These are phyloP conservation scores for Auxenochlorella pyrenoidosa DNA, from an alignment of 139 green algal species.

Conservation along the genomic window DNA sequence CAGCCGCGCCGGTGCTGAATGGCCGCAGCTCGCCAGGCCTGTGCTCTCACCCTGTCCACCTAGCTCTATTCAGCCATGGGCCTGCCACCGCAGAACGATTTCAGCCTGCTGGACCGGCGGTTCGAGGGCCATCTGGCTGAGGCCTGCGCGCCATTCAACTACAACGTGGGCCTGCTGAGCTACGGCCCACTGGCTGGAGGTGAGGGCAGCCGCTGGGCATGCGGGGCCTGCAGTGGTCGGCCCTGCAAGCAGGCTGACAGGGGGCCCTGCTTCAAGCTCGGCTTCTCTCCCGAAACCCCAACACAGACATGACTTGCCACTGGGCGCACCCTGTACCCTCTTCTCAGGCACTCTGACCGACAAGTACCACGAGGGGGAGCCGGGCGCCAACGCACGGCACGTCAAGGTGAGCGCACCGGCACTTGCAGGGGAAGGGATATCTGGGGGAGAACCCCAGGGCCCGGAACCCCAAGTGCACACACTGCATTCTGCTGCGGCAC, in stretches of 20 bases:
- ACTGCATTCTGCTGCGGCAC: too few species aligned
- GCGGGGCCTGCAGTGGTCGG: too few species aligned
- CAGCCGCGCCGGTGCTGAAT: too few species aligned
- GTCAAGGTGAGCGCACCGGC: constrained; percentile 3
- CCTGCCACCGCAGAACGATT: constrained; percentile 40
- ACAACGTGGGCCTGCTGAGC: constrained; percentile 85
- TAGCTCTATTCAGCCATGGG: neutral
- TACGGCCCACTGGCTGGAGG: constrained; percentile 75
- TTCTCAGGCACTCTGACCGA: constrained; percentile 69
- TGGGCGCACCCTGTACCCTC: too few species aligned
- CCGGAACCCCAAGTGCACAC: too few species aligned
- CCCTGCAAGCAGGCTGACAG: neutral
- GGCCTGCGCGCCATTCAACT: constrained; percentile 43
- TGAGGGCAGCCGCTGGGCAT: too few species aligned
- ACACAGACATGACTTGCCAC: too few species aligned
- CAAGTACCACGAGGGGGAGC: constrained; percentile 68
- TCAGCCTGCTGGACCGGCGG: constrained; percentile 59
- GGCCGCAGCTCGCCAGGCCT: too few species aligned
- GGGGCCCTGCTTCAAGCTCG: too few species aligned
- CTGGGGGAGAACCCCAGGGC: too few species aligned
- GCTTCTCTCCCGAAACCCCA: too few species aligned
- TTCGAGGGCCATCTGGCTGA: constrained; percentile 94
- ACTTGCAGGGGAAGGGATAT: neutral
- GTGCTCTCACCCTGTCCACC: too few species aligned
- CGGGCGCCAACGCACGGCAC: constrained; percentile 30